These are phyloP conservation scores for Umbilicaria muhlenbergii DNA, from an alignment of 495 filamentous ascomycete species.

Conservation along the genomic window DNA sequence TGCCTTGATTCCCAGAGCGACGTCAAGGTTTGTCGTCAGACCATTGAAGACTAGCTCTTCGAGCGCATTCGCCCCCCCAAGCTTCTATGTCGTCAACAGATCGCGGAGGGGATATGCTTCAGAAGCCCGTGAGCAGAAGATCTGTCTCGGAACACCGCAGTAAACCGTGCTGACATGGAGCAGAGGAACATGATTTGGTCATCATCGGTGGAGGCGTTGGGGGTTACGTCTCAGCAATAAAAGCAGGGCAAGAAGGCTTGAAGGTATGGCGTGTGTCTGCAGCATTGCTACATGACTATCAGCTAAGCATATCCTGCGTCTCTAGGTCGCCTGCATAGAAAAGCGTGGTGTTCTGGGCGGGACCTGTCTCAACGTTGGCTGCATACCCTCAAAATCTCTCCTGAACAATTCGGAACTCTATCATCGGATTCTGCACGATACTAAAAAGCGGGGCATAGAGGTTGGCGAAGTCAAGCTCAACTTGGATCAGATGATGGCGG, in stretches of 20 bases:
- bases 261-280: slow-evolving; percentile 45
- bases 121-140: slow-evolving; percentile 47
- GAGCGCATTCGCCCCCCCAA: slow-evolving; percentile 36
- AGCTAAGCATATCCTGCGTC: neutral
- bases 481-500: slow-evolving; percentile 89
- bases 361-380: slow-evolving; percentile 97
- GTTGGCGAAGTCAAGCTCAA: slow-evolving; percentile 96
- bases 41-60: slow-evolving; percentile 24
- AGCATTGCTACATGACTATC: neutral
- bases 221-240: slow-evolving; percentile 98
- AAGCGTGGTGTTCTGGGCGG: slow-evolving; percentile 92
- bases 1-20: slow-evolving; percentile 49
- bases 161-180: neutral
- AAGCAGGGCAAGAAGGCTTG: slow-evolving; percentile 92
- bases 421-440: slow-evolving; percentile 94
- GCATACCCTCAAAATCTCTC: slow-evolving; percentile 97
- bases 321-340: slow-evolving; percentile 89
- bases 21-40: slow-evolving; percentile 48
- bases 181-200: slow-evolving; percentile 80
- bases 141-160: neutral
- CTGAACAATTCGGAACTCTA: slow-evolving; percentile 99
- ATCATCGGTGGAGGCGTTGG: slow-evolving; percentile 96
- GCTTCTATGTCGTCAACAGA: slow-evolving; percentile 41
- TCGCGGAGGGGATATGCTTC: slow-evolving; percentile 62
- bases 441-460: slow-evolving; percentile 90